Evolutionary conservation across 345 rosid genomes (phyloP).

Genomic region (Fremontodendron californicum): DNA sequence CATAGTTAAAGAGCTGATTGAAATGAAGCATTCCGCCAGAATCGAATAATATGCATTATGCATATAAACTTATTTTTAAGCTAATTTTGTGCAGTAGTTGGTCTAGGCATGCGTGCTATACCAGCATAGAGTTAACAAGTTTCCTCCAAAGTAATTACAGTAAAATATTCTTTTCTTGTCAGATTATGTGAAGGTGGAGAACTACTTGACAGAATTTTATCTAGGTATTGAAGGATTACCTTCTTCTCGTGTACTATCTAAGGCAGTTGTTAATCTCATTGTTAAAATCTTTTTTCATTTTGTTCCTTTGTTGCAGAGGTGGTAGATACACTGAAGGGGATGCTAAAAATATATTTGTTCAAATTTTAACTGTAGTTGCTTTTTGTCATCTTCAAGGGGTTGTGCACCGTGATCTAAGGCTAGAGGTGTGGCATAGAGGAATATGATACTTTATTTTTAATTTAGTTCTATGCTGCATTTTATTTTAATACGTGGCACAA

Average conservation of each 20-base stretch:
- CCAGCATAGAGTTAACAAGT: neutral
- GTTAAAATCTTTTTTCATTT: neutral
- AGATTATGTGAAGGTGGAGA: conserved; percentile 98
- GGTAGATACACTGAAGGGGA: conserved; percentile 88
- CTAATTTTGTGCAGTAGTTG: neutral
- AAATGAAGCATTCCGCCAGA: neutral
- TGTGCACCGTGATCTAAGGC: conserved; percentile 90
- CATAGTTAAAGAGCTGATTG: neutral
- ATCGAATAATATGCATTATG: neutral
- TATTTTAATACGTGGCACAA: neutral
- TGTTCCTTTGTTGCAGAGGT: conserved; percentile 53
- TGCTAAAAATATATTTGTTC: conserved; percentile 67
- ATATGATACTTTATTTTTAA: neutral
- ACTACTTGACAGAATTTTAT: conserved; percentile 77
- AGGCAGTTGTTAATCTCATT: neutral
- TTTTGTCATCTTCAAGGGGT: conserved; percentile 96
- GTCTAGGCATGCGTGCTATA: neutral
- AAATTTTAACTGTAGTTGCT: conserved; percentile 74
- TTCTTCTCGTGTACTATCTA: neutral
- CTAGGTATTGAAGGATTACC: conserved; percentile 47
- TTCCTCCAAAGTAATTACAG: neutral
- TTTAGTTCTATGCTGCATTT: conserved; percentile 4
- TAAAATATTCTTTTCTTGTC: conserved; percentile 20
- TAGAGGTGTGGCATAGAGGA: conserved; percentile 56
- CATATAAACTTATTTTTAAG: neutral